Evolutionary conservation across 352 stramenopile species (phyloP), one percentile per base, ranked within the genome.

Genomic region (Phytophthora fragariae): DNA sequence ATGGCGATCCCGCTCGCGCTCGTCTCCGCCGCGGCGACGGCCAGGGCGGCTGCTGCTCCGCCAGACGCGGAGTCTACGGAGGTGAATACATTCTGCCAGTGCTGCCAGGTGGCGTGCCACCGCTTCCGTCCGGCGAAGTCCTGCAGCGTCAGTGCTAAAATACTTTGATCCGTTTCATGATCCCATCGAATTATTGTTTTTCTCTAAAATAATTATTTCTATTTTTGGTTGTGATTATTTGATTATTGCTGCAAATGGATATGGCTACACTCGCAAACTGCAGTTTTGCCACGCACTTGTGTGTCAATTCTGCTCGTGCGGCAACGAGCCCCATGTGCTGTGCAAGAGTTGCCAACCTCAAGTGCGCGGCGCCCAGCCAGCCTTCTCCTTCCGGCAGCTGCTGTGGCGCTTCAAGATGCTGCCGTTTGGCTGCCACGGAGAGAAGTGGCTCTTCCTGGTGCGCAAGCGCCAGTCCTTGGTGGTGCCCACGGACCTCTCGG

Each of bases 371-470:
- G 67, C 75, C 7, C 68, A 85, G 54, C 75, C 76, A 14, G 17
- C 73, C 3, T 88, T 85, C 53, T 85, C 75, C 10, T 75, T 88
- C 62, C 76, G 80, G 6, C 68, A 86, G 66, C 58, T 88, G 1
- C 59, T 88, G 12, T 86, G 81, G 81, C 70, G 65, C 29, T 68
- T 86, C n/a, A 84, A 88, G 60, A 64, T 88, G 65, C 74, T 88
- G 56, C 79, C 81, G 35, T 86, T 86, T 39, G 56, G 68, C 29
- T 83, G 68, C 3, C 81, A 80, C 15, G 81, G 76, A 21, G 81
- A 88, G 47, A 86, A 86, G 61, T 86, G 81, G 81, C 69, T 88
- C 10, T 88, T 77, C 57, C 68, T 82, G 31, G 68, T 80, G 56
- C 79, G 74, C 33, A 84, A 79, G 31, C 63, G 70, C 4, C 78